phyloP scores from a whole-genome alignment of 805 yeast genomes.

The Teunomyces aglyptinius region DNA sequence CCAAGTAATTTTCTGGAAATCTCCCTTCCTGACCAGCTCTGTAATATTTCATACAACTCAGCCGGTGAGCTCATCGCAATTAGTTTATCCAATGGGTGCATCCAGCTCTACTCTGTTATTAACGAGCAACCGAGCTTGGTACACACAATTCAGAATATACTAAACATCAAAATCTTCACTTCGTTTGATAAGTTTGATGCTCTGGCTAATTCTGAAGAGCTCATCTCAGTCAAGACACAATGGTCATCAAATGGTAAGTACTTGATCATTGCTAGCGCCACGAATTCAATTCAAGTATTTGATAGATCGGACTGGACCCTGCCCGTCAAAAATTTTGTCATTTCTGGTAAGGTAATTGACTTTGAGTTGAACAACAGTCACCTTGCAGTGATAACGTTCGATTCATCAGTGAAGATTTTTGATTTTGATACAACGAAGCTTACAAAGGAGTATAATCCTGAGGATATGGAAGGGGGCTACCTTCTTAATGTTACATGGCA shows the following conservation, averaged over 20 bases:
- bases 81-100: conserved; percentile 57
- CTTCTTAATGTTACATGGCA: conserved; percentile 28
- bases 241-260: conserved; percentile 73
- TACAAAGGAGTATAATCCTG: background rate
- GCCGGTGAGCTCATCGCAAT: conserved; percentile 57
- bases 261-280: conserved; percentile 64
- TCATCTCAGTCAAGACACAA: conserved; percentile 52
- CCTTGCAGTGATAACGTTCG: conserved; percentile 58
- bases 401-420: conserved; percentile 55
- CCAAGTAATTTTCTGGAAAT: conserved; percentile 31
- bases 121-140: conserved; percentile 55
- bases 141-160: conserved; percentile 40
- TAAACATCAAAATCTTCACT: conserved; percentile 37
- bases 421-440: conserved; percentile 31
- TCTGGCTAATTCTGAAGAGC: conserved; percentile 43
- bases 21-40: conserved; percentile 52
- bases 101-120: conserved; percentile 53
- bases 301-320: conserved; percentile 36
- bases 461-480: conserved; percentile 24
- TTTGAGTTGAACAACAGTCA: conserved; percentile 56
- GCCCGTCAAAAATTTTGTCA: conserved; percentile 13
- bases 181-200: conserved; percentile 37
- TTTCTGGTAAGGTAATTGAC: conserved; percentile 39
- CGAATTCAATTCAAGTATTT: conserved; percentile 46
- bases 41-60: conserved; percentile 54